A percentile compares a stretch with the other conserved stretches of the same genome.
Conservation (phyloP, 2,329 filamentous ascomycete genomes). For the Claviceps lovelessii region DNA sequence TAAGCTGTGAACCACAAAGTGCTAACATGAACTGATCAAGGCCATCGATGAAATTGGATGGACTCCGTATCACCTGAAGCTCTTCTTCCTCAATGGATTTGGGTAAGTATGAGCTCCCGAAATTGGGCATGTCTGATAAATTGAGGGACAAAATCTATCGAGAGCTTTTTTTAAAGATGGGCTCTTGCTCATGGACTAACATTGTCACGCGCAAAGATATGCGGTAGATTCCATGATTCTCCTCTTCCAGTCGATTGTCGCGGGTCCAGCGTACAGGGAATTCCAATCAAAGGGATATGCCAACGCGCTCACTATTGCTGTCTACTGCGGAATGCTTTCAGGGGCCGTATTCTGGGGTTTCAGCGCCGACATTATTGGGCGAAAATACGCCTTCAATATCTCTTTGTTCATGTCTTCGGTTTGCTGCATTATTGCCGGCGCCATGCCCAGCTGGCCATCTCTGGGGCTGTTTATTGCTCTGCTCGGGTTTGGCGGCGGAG, state of each 20-base stretch:
- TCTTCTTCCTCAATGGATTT: conserved; percentile 49
- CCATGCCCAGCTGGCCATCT: conserved; percentile 50
- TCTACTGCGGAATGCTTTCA: conserved; percentile 39
- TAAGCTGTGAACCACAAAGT: not conserved
- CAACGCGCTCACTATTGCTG: conserved; percentile 46
- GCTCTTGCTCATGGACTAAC: not conserved
- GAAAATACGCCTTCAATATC: conserved; percentile 54
- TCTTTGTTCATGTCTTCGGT: conserved; percentile 48
- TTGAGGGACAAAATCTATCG: not conserved
- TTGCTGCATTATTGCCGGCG: conserved; percentile 46
- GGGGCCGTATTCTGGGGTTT: conserved; percentile 57
- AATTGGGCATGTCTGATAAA: not conserved
- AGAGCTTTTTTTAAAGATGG: not conserved
- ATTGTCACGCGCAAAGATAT: conserved; percentile 20
- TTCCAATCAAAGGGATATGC: conserved; percentile 40
- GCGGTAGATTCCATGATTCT: conserved; percentile 33
- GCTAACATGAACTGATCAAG: conserved; percentile 12
- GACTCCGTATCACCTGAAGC: conserved; percentile 43
- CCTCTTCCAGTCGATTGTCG: conserved; percentile 48
- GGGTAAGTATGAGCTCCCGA: conserved; percentile 20
- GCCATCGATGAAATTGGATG: conserved; percentile 46
- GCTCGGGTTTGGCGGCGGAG: conserved; percentile 44
- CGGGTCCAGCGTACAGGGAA: conserved; percentile 41
- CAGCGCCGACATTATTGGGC: conserved; percentile 51
- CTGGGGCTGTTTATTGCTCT: conserved; percentile 50